Evolutionary conservation across 345 rosid species (phyloP).

Genomic region (Citrus sp.): DNA sequence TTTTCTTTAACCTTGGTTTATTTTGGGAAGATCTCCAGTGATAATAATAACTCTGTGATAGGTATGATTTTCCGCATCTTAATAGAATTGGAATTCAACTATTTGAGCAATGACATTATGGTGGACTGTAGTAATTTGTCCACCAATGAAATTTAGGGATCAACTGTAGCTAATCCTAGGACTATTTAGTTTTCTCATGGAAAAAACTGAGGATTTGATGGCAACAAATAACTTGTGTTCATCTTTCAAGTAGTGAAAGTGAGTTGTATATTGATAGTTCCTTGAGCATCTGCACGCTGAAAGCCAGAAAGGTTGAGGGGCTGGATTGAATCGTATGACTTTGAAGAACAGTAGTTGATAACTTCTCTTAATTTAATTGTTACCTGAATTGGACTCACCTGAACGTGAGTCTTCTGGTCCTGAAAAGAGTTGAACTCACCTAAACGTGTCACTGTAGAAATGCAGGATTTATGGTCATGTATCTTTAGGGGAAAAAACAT

Average conservation of each 20-base stretch:
- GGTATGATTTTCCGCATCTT: not conserved
- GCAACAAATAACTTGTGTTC: not conserved
- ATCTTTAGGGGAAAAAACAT: not conserved
- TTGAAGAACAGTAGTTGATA: not conserved
- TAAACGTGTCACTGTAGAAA: not conserved
- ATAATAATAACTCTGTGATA: not conserved
- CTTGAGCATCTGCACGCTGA: too few relatives aligned
- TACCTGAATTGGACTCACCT: not conserved
- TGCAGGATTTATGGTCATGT: not conserved
- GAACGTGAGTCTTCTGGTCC: not conserved
- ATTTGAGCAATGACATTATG: not conserved
- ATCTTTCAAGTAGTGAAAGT: not conserved
- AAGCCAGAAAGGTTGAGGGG: not conserved
- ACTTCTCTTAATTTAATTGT: not conserved
- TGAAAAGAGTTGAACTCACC: not conserved
- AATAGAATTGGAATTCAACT: not conserved
- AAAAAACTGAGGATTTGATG: not conserved
- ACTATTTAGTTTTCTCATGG: not conserved
- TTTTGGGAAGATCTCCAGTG: not conserved
- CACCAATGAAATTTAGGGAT: not conserved
- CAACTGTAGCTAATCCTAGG: not conserved
- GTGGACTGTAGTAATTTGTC: not conserved
- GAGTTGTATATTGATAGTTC: not conserved
- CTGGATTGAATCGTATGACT: not conserved
- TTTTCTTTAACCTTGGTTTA: not conserved